Evolutionary conservation across 257 asterid genomes (phyloP).

Genomic region (Fraxinus anomala): DNA sequence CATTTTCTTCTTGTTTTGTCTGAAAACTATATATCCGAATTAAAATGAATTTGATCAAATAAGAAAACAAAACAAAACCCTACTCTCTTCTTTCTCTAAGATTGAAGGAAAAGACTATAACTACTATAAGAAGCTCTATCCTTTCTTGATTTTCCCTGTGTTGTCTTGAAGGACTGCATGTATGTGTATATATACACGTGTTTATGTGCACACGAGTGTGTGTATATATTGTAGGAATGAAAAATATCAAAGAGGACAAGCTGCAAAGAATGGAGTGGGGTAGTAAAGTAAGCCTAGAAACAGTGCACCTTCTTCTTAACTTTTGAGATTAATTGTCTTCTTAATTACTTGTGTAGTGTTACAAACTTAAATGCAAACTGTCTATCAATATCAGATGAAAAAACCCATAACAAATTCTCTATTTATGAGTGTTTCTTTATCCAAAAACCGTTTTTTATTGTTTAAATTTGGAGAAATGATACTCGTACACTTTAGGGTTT

Average conservation of each 20-base stretch:
- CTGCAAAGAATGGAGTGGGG: constrained; percentile 30
- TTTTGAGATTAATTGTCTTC: constrained; percentile 25
- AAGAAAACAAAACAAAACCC: not conserved
- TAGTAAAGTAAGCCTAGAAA: constrained; percentile 38
- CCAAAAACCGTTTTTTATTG: too few relatives aligned
- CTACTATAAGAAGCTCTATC: not conserved
- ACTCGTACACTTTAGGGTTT: too few relatives aligned
- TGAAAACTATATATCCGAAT: not conserved
- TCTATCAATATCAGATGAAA: not conserved
- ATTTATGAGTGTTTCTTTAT: not conserved
- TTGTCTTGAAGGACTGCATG: not conserved
- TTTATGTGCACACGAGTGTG: not conserved
- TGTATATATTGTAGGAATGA: not conserved
- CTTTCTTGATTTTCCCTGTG: not conserved
- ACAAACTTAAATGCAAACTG: constrained; percentile 13
- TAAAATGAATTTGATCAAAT: not conserved
- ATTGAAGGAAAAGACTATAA: not conserved
- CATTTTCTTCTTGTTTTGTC: constrained; percentile 38
- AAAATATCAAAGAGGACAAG: not conserved
- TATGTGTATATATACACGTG: not conserved
- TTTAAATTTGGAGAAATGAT: too few relatives aligned
- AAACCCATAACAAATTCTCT: not conserved
- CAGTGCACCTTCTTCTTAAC: constrained; percentile 38
- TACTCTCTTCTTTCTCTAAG: not conserved
- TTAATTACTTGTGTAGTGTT: too few relatives aligned